Percentiles rank a stretch among this genome's conserved stretches.
These are phyloP conservation scores for Trichophaea hybrida DNA, from an alignment of 2,329 filamentous ascomycete species.

Conservation along the genomic window DNA sequence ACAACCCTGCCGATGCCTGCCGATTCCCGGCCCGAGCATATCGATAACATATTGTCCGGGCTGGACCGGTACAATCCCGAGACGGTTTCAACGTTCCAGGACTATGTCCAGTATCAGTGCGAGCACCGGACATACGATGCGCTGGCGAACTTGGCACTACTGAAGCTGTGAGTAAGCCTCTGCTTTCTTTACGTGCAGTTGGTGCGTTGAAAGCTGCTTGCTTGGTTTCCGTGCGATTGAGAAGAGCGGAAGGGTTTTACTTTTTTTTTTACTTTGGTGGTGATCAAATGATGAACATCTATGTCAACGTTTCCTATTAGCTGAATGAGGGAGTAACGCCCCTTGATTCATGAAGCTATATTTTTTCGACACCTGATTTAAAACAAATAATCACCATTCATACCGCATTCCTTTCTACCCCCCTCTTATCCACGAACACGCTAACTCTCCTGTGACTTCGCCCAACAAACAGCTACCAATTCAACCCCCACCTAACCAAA, in stretches of 20 bases:
- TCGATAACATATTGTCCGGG: conserved; percentile 86
- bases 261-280: not conserved
- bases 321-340: conserved; percentile 54
- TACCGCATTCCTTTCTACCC: not conserved
- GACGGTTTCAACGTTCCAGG: conserved; percentile 82
- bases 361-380: conserved; percentile 11
- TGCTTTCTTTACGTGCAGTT: conserved; percentile 13
- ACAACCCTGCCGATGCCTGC: conserved; percentile 40
- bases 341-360: conserved; percentile 49
- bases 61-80: conserved; percentile 98
- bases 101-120: conserved; percentile 88
- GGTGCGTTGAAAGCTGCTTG: no score
- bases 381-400: not conserved
- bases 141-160: conserved; percentile 87
- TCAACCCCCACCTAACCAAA: conserved; percentile 95
- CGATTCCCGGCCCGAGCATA: conserved; percentile 59
- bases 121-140: conserved; percentile 87
- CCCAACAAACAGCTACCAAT: conserved; percentile 66
- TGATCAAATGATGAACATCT: conserved; percentile 54
- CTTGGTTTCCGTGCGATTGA: no score
- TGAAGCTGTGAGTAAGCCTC: conserved; percentile 73
- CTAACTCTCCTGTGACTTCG: not conserved
- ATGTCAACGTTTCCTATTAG: conserved; percentile 97
- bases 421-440: not conserved
- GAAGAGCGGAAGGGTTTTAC: no score